Percentiles rank a stretch among this genome's conserved stretches.
phyloP scores from a whole-genome alignment of 768 basidiomycete genomes.

The Hericium rajendrae region DNA sequence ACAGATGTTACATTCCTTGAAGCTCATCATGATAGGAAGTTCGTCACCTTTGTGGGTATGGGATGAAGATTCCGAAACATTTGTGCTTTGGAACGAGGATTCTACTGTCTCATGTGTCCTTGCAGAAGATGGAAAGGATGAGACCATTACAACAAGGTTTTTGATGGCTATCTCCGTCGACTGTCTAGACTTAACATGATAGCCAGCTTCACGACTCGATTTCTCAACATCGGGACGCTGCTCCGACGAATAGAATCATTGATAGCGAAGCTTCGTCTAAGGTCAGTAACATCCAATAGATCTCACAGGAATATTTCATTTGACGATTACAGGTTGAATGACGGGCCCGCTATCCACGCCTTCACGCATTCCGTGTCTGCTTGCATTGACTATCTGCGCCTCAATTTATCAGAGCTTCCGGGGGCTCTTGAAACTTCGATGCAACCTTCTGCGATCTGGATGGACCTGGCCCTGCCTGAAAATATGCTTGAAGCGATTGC shows the following conservation, averaged over 20 bases:
- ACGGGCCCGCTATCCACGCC: neutral
- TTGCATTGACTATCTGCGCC: slow-evolving; percentile 18
- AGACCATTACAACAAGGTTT: slow-evolving; percentile 48
- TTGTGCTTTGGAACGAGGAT: slow-evolving; percentile 31
- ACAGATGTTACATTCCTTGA: slow-evolving; percentile 45
- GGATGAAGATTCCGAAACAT: slow-evolving; percentile 46
- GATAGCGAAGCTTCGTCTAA: slow-evolving; percentile 33
- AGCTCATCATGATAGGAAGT: slow-evolving; percentile 50
- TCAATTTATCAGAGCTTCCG: slow-evolving; percentile 8
- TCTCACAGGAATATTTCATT: neutral
- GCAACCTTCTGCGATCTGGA: slow-evolving; percentile 17
- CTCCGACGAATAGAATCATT: slow-evolving; percentile 58
- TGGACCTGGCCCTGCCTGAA: slow-evolving; percentile 16
- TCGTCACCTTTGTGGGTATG: slow-evolving; percentile 61
- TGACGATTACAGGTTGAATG: neutral
- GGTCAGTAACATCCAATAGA: slow-evolving; percentile 26
- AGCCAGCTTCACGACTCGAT: slow-evolving; percentile 47
- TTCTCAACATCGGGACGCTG: slow-evolving; percentile 58
- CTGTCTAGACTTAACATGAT: neutral
- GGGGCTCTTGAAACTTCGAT: neutral
- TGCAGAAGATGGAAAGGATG: slow-evolving; percentile 48
- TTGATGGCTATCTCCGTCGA: neutral
- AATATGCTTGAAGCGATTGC: slow-evolving; percentile 34
- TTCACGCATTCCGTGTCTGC: slow-evolving; percentile 17
- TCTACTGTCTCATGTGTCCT: slow-evolving; percentile 23